These are phyloP conservation scores for Eucalyptus tenuipes DNA, from an alignment of 345 rosid genomes.

Conservation along the genomic window DNA sequence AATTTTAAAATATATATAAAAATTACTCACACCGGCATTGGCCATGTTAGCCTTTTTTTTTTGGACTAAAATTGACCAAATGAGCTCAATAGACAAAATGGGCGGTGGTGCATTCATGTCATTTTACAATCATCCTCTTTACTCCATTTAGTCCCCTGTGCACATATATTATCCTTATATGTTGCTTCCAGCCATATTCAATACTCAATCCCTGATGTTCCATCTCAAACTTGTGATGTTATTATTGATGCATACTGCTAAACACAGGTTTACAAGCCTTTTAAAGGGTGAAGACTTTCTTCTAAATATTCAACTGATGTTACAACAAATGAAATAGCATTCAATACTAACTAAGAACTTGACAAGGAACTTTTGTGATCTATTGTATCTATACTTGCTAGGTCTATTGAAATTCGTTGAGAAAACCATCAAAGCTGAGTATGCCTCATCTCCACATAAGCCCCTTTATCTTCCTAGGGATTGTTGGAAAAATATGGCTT, in stretches of 20 bases:
- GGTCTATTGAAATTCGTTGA: constrained; percentile 58
- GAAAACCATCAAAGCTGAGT: constrained; percentile 43
- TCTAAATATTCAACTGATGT: neutral
- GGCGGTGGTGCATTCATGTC: neutral
- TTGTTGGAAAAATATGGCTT: no score
- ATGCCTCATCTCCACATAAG: constrained; percentile 37
- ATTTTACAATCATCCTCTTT: neutral
- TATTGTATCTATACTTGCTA: constrained; percentile 1
- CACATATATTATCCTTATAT: neutral
- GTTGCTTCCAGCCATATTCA: neutral
- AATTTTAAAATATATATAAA: no score
- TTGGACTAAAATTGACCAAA: no score
- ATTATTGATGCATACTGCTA: neutral
- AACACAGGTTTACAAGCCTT: neutral
- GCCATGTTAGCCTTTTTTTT: no score
- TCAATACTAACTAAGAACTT: neutral
- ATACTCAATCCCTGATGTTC: neutral
- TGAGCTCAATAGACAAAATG: no score
- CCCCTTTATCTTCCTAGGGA: constrained; percentile 51
- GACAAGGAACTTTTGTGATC: neutral
- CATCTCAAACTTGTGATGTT: neutral
- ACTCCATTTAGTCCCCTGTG: neutral
- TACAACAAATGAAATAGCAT: neutral
- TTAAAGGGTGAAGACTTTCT: neutral
- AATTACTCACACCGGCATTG: no score